A percentile compares a stretch with the other conserved stretches of the same genome.
These are phyloP conservation scores for Cytospora piceicola DNA, from an alignment of 2,329 filamentous ascomycete genomes.

Conservation along the genomic window DNA sequence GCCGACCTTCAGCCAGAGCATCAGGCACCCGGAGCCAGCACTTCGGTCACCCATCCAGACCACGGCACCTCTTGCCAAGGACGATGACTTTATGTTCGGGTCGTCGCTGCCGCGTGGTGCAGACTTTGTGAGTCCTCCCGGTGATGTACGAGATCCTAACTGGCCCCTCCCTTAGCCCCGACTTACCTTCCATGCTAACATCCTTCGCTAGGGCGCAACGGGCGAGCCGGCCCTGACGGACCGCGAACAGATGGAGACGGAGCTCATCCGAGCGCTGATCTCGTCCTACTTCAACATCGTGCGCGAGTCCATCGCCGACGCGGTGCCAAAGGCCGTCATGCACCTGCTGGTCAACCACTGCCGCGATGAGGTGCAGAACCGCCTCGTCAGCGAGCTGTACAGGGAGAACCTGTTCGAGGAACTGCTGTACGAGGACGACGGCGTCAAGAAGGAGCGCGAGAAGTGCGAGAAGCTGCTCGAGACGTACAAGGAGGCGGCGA, in stretches of 20 bases:
- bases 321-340: constrained; percentile 99
- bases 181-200: constrained; percentile 32
- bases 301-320: constrained; percentile 95
- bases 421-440: constrained; percentile 94
- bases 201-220: constrained; percentile 52
- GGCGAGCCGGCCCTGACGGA: constrained; percentile 90
- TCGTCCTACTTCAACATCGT: constrained; percentile 99
- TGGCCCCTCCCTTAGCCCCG: background rate
- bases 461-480: constrained; percentile 96
- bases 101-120: constrained; percentile 49
- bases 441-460: constrained; percentile 94
- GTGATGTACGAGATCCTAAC: constrained; percentile 18
- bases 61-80: constrained; percentile 43
- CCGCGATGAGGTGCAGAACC: constrained; percentile 97
- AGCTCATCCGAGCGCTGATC: constrained; percentile 94
- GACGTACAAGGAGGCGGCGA: constrained; percentile 96
- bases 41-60: constrained; percentile 53
- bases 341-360: constrained; percentile 97
- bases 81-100: constrained; percentile 45
- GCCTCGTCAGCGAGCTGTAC: constrained; percentile 93
- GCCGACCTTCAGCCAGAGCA: constrained; percentile 80
- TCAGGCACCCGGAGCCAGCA: constrained; percentile 69
- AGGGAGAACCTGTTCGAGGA: constrained; percentile 90
- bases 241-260: constrained; percentile 94
- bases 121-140: constrained; percentile 58